Evolutionary conservation across 2,329 filamentous ascomycete genomes (phyloP), one percentile per base, ranked within the genome.

Genomic region (Byssochlamys sp.): DNA sequence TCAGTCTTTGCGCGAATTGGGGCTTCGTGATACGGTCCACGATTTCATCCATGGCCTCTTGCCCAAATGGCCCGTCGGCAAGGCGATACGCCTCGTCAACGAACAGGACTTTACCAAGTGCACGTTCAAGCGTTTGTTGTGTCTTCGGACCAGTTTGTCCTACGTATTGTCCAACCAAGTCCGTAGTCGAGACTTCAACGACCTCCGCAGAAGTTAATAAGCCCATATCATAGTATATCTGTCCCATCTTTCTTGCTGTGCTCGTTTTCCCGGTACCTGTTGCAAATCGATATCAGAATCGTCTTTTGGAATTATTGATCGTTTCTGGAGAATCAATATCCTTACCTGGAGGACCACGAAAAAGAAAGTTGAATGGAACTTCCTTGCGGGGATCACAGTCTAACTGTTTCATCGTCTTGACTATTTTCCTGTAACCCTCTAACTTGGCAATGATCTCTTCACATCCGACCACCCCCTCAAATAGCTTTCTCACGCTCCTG

Each of bases 151-250:
- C 85, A 0, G 86, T 90, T 0, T 89, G 85, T 0, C 88, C 88
- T 0, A 89, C 64, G 59, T 84, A 91, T 59, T 87, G 75, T 0
- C 83, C 88, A 0, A 91, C 77, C 0, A 91, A 67, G 33, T 91
- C 86, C 0, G 84, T 83, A 0, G 85, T 84, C 0, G 88, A 90
- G 52, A 79, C 82, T 56, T 90, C 85, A 0, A 84, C 67, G 0
- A 90, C 84, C 27, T 85, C 80, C 0, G 77, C 78, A 0, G 75
- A 76, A 0, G 81, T 72, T 0, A 91, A 72, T 33, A 91, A 81
- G 0, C 87, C 87, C 78, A 90, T 82, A 62, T 91, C 84, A 65
- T 89, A 91, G 65, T 83, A 91, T 0, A 91, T 76, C 60, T 89
- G 81, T 2, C 88, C 88, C 79, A 91, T 88, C 60, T 85, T 87